phyloP scores from a whole-genome alignment of 202 grass and related monocot genomes.

The Miscanthus sacchariflorus region DNA sequence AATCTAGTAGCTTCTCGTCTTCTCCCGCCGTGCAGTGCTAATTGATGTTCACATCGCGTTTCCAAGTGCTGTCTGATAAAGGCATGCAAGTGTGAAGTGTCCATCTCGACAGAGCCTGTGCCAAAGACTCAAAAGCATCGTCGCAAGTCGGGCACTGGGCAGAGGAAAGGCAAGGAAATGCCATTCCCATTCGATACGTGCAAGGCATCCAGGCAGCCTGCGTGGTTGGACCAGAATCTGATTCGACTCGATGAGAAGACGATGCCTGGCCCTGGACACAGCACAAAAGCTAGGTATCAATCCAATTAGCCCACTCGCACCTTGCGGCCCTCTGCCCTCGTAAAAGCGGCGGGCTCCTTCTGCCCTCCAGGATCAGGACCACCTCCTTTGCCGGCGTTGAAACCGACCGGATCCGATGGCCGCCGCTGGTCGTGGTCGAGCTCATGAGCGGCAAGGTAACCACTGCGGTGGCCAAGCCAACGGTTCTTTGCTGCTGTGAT shows the following conservation, averaged over 20 bases:
- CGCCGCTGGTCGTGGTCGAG: neutral
- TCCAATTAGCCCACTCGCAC: neutral
- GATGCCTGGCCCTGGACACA: neutral
- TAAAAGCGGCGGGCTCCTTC: neutral
- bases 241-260: conserved; percentile 28
- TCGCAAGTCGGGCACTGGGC: neutral
- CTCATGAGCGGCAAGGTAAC: conserved; percentile 50
- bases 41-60: neutral
- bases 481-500: neutral
- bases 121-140: neutral
- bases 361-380: neutral
- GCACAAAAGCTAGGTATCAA: neutral
- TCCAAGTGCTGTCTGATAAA: neutral
- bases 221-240: conserved; percentile 40
- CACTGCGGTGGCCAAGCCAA: neutral
- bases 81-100: neutral
- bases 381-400: neutral
- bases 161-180: neutral
- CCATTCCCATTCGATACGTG: neutral
- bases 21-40: neutral
- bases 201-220: neutral
- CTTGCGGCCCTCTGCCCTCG: neutral
- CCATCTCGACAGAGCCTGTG: neutral
- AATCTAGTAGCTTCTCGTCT: neutral
- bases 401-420: neutral